Evolutionary conservation across 129 eudicot genomes (phyloP), one percentile per base, ranked within the genome.

Genomic region (Arctium lappa): DNA sequence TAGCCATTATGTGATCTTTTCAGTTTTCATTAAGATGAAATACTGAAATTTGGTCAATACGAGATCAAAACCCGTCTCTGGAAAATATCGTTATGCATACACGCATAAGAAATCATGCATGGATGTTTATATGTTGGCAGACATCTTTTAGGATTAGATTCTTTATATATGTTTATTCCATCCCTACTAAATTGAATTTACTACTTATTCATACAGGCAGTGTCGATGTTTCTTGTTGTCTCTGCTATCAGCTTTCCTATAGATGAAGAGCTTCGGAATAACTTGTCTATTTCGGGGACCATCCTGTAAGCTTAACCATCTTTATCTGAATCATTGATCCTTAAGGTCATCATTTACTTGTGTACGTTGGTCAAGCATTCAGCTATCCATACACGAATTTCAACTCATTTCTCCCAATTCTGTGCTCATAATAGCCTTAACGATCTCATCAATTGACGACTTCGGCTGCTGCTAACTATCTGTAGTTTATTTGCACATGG

Each of bases 211-310:
- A 22, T 74, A 50, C 93, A 94, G 98, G 93, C 94, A 53, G 44
- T 89, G 32, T 87, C 98, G 11, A 94, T 94, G 98, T 86, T 89
- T 85, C 87, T 94, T 30, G 87, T 90, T 40, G 97, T 68, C 44
- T 85, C 82, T 85, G 97, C 92, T 33, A 85, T 91, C 88, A 89
- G 88, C 84, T 91, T 87, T 89, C 93, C 93, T 6, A 53, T 88
- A 78, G 90, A 91, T 79, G 90, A 87, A 72, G 91, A 84, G 81
- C 85, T 91, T 46, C 85, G 91, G 85, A 88, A 83, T 93, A 91
- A 79, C 87, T 87, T 94, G 80, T 91, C 98, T 8, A 89, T 94
- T 40, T 75, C 89, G n/a, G 97, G 98, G 75, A 94, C 98, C n/a
- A 72, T 90, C 74, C 46, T 88, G 98, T 93, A 91, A 85, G 92